phyloP scores from a whole-genome alignment of 164 flowering plant species.

The Berberis vulgaris region DNA sequence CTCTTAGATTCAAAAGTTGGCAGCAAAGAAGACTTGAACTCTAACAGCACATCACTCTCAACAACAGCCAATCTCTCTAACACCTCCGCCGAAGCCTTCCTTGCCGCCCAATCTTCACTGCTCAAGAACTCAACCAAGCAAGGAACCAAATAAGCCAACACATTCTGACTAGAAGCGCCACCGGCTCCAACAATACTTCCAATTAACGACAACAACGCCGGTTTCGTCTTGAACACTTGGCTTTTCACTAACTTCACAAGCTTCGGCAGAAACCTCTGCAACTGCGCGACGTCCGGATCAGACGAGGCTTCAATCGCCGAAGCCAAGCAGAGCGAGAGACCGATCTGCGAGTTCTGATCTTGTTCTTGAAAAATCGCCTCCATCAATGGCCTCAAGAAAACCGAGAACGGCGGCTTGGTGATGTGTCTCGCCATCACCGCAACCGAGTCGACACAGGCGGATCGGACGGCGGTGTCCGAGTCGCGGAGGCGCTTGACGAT shows the following conservation, averaged over 20 bases:
- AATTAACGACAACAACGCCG: conserved; percentile 50
- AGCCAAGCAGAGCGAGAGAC: conserved; percentile 66
- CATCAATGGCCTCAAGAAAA: conserved; percentile 51
- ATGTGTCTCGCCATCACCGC: conserved; percentile 32
- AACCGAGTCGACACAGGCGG: conserved; percentile 49
- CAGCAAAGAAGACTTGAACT: conserved; percentile 47
- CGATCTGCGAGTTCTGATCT: conserved; percentile 54
- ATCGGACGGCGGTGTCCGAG: conserved; percentile 56
- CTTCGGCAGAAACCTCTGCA: conserved; percentile 45
- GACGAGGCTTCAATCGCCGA: conserved; percentile 53
- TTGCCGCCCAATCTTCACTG: conserved; percentile 77
- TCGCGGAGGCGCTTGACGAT: conserved; percentile 68
- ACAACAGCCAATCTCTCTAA: conserved; percentile 47
- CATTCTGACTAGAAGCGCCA: conserved; percentile 25
- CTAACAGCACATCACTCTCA: conserved; percentile 48
- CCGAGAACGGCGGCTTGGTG: conserved; percentile 31
- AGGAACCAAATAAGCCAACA: conserved; percentile 40
- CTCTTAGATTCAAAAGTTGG: conserved; percentile 49
- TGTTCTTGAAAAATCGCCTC: conserved; percentile 72
- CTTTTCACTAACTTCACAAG: conserved; percentile 54
- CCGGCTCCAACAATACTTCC: conserved; percentile 53
- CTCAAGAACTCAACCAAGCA: conserved; percentile 54
- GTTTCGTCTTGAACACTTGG: conserved; percentile 64
- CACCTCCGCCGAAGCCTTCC: conserved; percentile 79
- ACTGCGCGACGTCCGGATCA: conserved; percentile 40